These are phyloP conservation scores for Globisporangium rhizosaccharum DNA, from an alignment of 352 stramenopile species.

Conservation along the genomic window DNA sequence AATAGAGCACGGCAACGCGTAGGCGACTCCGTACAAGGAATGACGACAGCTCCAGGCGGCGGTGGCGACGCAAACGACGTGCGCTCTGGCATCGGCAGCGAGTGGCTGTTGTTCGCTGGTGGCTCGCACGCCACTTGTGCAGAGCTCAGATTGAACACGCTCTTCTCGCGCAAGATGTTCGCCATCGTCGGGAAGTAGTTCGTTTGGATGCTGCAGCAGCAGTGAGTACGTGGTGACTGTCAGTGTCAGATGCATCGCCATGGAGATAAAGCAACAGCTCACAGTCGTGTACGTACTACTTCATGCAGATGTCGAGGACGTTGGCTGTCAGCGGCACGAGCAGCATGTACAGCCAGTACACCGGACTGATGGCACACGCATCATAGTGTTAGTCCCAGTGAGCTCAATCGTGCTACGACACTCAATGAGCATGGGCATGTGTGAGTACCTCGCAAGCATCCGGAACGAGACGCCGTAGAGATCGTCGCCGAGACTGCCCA, in stretches of 20 bases:
- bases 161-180: conserved; percentile 62
- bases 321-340: conserved; percentile 60
- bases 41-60: conserved; percentile 16
- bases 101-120: conserved; percentile 2
- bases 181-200: conserved; percentile 69
- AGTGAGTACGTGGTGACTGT: background rate
- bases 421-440: background rate
- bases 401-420: conserved; percentile 3
- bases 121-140: conserved; percentile 40
- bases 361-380: conserved; percentile 21
- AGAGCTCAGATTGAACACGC: conserved; percentile 32
- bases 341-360: conserved; percentile 68
- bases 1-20: too few species aligned
- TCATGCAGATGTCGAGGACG: conserved; percentile 49
- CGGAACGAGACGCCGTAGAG: conserved; percentile 46
- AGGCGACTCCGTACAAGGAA: conserved; percentile 22
- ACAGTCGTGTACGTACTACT: conserved; percentile 42
- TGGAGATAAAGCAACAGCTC: background rate
- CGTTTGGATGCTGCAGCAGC: conserved; percentile 28
- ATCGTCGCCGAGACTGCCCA: conserved; percentile 44
- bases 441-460: conserved; percentile 43
- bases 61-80: conserved; percentile 9
- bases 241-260: background rate
- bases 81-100: conserved; percentile 4
- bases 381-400: conserved; percentile 1